Percentiles rank a stretch among this genome's conserved stretches.
Conservation (phyloP, 2,329 filamentous ascomycete genomes). For the Claviceps digitariae region DNA sequence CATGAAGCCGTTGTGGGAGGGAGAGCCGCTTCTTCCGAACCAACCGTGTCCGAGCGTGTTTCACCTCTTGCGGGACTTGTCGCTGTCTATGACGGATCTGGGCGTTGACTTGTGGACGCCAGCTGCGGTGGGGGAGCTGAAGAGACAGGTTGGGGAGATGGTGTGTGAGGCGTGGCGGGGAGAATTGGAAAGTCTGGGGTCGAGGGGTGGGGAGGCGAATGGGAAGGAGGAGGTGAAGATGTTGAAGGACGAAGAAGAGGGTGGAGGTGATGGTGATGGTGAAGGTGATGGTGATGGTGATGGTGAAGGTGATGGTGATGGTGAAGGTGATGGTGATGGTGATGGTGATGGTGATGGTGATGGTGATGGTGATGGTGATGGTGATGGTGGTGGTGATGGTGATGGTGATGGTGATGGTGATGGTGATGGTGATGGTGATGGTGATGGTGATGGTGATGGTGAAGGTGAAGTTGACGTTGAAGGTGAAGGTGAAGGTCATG, state of each 20-base stretch:
- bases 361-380: no score
- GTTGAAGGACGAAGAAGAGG: conserved; percentile 1
- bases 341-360: no score
- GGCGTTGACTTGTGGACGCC: conserved; percentile 76
- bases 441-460: no score
- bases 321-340: no score
- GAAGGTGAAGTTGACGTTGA: no score
- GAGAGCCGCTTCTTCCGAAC: conserved; percentile 56
- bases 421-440: no score
- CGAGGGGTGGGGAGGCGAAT: conserved; percentile 6
- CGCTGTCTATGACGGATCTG: conserved; percentile 50
- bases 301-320: no score
- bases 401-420: no score
- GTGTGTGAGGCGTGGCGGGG: conserved; percentile 36
- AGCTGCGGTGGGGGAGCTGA: conserved; percentile 49
- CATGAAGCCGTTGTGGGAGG: conserved; percentile 67
- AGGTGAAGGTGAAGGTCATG: not conserved
- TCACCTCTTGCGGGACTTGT: conserved; percentile 53
- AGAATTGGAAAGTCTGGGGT: conserved; percentile 21
- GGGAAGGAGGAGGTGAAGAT: conserved; percentile 7
- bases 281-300: no score
- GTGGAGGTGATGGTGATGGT: not conserved
- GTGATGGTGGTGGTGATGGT: no score
- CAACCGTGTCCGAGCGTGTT: conserved; percentile 69
- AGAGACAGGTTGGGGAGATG: conserved; percentile 36